phyloP scores from a whole-genome alignment of 176 grass and related monocot genomes.

The Rhynchospora breviuscula region DNA sequence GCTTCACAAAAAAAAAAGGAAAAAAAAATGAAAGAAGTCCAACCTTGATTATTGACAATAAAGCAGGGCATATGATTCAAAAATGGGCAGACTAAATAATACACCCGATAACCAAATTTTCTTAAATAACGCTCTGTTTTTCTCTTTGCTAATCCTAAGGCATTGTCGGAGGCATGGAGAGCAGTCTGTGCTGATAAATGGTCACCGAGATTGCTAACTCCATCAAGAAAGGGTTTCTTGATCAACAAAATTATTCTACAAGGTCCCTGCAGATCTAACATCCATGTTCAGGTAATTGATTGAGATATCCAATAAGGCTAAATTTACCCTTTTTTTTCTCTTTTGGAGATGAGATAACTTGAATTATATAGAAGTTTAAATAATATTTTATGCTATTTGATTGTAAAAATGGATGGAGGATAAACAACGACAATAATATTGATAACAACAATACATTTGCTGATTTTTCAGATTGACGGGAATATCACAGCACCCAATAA shows the following conservation, averaged over 20 bases:
- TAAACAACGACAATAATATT: constrained; percentile 44
- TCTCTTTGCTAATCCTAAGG: constrained; percentile 22
- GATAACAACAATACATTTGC: constrained; percentile 59
- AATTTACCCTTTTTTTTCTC: neutral
- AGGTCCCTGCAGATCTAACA: constrained; percentile 59
- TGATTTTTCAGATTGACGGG: constrained; percentile 55
- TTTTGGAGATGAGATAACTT: neutral
- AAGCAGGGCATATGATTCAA: too few relatives aligned
- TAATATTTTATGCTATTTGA: neutral
- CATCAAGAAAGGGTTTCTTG: constrained; percentile 44
- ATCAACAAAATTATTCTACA: constrained; percentile 42
- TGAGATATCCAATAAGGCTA: neutral
- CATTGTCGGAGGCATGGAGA: constrained; percentile 52
- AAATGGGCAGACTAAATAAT: too few relatives aligned
- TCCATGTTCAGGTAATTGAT: constrained; percentile 50
- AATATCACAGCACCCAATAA: neutral
- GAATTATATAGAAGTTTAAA: neutral
- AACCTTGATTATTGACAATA: too few relatives aligned
- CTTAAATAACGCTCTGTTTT: neutral
- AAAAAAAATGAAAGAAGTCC: too few relatives aligned
- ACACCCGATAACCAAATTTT: neutral
- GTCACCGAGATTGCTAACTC: constrained; percentile 43
- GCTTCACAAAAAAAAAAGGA: too few relatives aligned
- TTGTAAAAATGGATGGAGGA: neutral
- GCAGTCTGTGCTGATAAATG: constrained; percentile 35